These are phyloP conservation scores for Pythium volutum DNA, from an alignment of 352 stramenopile species.

Conservation along the genomic window DNA sequence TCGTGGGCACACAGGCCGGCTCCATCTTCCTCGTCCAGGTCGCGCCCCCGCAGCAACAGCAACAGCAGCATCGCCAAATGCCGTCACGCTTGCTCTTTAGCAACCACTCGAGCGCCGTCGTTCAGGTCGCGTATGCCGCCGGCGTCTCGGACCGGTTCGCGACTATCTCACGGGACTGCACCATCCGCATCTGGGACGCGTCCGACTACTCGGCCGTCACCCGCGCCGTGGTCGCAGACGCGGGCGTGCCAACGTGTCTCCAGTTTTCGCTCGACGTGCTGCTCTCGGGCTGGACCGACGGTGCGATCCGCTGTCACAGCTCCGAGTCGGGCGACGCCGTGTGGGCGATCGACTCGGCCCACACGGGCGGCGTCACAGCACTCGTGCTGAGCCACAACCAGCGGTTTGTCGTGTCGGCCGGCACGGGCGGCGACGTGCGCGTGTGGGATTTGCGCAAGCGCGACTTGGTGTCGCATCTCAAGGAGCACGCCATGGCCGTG, in stretches of 20 bases:
- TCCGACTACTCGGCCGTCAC: slow-evolving; percentile 82
- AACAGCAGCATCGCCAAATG: slow-evolving; percentile 24
- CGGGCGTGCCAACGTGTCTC: slow-evolving; percentile 65
- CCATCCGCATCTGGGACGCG: slow-evolving; percentile 88
- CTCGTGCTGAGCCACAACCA: slow-evolving; percentile 90
- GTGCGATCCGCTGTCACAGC: slow-evolving; percentile 84
- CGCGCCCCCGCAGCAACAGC: slow-evolving; percentile 18
- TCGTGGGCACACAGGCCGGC: slow-evolving; percentile 76
- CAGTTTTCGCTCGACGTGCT: slow-evolving; percentile 87
- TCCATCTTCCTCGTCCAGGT: slow-evolving; percentile 69
- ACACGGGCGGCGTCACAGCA: slow-evolving; percentile 88
- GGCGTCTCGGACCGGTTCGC: slow-evolving; percentile 87
- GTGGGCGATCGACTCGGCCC: slow-evolving; percentile 90
- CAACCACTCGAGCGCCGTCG: slow-evolving; percentile 78
- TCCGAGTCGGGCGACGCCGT: slow-evolving; percentile 77
- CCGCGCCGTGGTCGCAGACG: slow-evolving; percentile 49
- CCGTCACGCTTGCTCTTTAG: slow-evolving; percentile 57
- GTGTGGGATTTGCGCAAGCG: slow-evolving; percentile 93
- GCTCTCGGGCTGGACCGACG: slow-evolving; percentile 89
- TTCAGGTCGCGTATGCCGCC: slow-evolving; percentile 75
- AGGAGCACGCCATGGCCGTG: slow-evolving; percentile 89
- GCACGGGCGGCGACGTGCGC: slow-evolving; percentile 82
- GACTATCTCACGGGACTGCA: slow-evolving; percentile 84
- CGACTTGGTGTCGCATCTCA: slow-evolving; percentile 89
- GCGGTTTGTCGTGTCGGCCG: slow-evolving; percentile 81